Evolutionary conservation across 169 alveolate genomes (phyloP).

Genomic region (Plasmodium fragile): DNA sequence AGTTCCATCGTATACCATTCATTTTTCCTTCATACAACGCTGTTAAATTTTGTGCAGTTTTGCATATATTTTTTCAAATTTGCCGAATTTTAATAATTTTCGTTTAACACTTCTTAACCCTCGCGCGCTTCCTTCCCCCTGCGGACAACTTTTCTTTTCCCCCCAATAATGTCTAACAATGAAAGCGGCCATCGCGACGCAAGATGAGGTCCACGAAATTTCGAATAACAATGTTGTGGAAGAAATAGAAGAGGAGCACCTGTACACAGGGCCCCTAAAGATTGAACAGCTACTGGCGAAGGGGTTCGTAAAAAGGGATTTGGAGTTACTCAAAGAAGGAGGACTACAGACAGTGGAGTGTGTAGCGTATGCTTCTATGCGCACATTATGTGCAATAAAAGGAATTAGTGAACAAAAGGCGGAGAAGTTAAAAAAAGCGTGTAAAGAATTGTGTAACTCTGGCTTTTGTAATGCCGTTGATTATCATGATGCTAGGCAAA

Average conservation of each 20-base stretch:
- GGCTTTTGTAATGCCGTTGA: slow-evolving; percentile 95
- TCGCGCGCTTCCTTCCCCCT: neutral
- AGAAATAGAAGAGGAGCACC: slow-evolving; percentile 78
- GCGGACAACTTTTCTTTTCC: neutral
- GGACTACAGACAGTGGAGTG: slow-evolving; percentile 91
- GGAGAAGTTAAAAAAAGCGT: slow-evolving; percentile 94
- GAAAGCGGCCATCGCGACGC: slow-evolving; percentile 70
- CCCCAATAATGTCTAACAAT: slow-evolving; percentile 40
- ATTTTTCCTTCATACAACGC: neutral
- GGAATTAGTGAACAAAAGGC: slow-evolving; percentile 98
- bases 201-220: slow-evolving; percentile 65
- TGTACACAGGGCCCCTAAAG: slow-evolving; percentile 84
- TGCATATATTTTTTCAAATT: neutral
- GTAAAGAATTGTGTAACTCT: slow-evolving; percentile 92
- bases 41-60: neutral
- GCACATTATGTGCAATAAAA: slow-evolving; percentile 91
- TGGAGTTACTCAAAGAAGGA: slow-evolving; percentile 93
- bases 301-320: slow-evolving; percentile 91
- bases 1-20: neutral
- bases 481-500: slow-evolving; percentile 92
- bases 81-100: neutral
- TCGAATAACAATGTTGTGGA: slow-evolving; percentile 50
- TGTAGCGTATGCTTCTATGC: slow-evolving; percentile 94
- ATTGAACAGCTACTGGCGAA: slow-evolving; percentile 88
- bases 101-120: neutral